Base-by-base conservation (phyloP, 331 rosid genomes). In the Prunus yedoensis region DNA sequence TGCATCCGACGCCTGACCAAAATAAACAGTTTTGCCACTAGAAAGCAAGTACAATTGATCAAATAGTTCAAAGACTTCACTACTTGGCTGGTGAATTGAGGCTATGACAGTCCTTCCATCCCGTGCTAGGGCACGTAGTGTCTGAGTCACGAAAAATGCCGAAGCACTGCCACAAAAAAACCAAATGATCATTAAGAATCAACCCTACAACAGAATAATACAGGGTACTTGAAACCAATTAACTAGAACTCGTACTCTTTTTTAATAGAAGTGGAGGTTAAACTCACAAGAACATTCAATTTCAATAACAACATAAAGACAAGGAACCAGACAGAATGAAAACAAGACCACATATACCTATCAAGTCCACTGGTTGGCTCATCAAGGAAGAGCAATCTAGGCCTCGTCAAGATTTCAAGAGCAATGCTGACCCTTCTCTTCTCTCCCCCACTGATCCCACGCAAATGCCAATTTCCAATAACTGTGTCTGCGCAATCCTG, bases 321-420 rank as follows among this genome's bases (percentile, higher is more conserved):
- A 25, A 25, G 25, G 25, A 25, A 38, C 43, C 9, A 38, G 18
- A 52, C 6, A 2, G 9, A 18, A 15, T 25, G 3, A 68, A 27
- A 21, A 23, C 13, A 46, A 46, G 82, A 21, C 23, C 6, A 1
- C 5, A 17, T 21, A 49, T 28, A 91, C 98, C 98, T 94, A 83
- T 94, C 99, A 21, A 95, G 96, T 0, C 97, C 99, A 57, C 99
- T 95, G 11, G 99, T 95, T 35, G 99, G 99, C 47, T 95, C 99
- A 82, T 95, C 99, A 38, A 95, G 99, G 70, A 95, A 95, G 47
- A 95, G 96, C 76, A 95, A 30, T 57, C 99, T 81, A 16, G 99
- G 99, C 51, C 97, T 88, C 88, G 84, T 95, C 75, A 95, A 84
- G 76, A 92, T 92, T 81, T 95, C 99, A 79, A 95, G 80, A 18